Evolutionary conservation across 345 rosid genomes (phyloP), one percentile per base, ranked within the genome.

Genomic region (Gossypium raimondii): DNA sequence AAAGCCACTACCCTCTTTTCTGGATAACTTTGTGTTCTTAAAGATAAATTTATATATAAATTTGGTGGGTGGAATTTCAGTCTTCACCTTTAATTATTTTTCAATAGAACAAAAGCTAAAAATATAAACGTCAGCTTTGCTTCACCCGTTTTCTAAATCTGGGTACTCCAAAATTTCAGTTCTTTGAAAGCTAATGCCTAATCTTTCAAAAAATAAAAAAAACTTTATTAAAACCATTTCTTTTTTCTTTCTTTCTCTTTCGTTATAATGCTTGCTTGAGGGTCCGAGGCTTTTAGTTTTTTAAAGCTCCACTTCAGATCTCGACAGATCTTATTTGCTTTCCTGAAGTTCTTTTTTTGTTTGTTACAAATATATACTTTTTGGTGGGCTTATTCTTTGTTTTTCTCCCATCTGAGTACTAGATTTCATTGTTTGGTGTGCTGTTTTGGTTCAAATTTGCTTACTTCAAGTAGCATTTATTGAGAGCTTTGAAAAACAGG

Each of bases 401-500:
- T 55, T 55, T 48, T 17, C 17, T 53, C 24, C 62, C 29, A 56
- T 62, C 27, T 29, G 43, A 18, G 17, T n/a, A 14, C 53, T 70
- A 45, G 53, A 52, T 77, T 17, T 50, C 43, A 5, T 64, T 76
- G 34, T 53, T 57, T 25, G 53, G 71, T 59, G 72, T 48, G 24
- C 14, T 67, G 41, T 69, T 72, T 62, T 14, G 65, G 43, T 61
- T 62, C 44, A 13, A 16, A 18, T 44, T 73, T 22, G 55, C 43
- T 56, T 48, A 10, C 69, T 63, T 47, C 8, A 59, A 58, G 66
- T 12, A n/a, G 14, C 45, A 62, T 70, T 68, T 65, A 61, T n/a
- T 48, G 20, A 65, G 27, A 60, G 76, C 29, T 55, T 43, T 69
- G 85, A 66, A 83, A 77, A 60, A 77, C 78, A 75, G 71, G 50